Conservation (phyloP, 306 rosid species). For the Hippophae tibetana region DNA sequence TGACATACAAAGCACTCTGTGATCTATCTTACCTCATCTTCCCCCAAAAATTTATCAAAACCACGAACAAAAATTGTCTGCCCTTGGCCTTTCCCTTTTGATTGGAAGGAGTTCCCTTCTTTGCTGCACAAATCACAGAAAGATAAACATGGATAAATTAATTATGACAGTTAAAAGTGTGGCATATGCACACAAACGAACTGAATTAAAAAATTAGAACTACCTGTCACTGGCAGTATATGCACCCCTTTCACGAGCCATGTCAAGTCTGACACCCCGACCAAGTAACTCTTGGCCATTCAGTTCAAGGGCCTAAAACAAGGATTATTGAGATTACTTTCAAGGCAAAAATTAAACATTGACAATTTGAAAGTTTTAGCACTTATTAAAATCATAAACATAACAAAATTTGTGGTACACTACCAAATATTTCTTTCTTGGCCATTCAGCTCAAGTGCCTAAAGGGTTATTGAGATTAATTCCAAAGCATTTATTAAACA, state of each 20-base stretch:
- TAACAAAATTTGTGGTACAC: no score
- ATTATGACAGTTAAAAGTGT: not conserved
- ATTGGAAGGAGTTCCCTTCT: slow-evolving; percentile 45
- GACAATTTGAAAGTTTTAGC: no score
- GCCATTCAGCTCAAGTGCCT: no score
- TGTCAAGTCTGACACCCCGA: slow-evolving; percentile 52
- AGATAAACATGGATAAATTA: not conserved
- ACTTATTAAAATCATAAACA: no score
- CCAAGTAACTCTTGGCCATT: slow-evolving; percentile 38
- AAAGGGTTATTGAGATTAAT: no score
- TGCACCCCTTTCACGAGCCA: slow-evolving; percentile 62
- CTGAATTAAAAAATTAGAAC: no score
- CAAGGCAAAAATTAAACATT: no score
- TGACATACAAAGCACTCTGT: not conserved
- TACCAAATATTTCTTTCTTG: no score
- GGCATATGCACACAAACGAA: not conserved
- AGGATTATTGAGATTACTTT: not conserved
- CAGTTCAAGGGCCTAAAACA: slow-evolving; percentile 51
- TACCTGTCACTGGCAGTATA: slow-evolving; percentile 52
- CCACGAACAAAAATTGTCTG: slow-evolving; percentile 56
- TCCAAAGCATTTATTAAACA: not conserved
- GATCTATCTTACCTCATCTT: slow-evolving; percentile 44
- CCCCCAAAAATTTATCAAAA: slow-evolving; percentile 50
- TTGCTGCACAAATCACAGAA: slow-evolving; percentile 19
- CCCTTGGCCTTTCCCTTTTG: slow-evolving; percentile 30